Percentiles rank a stretch among this genome's conserved stretches.
Evolutionary conservation across 2,329 filamentous ascomycete genomes (phyloP).

Genomic region (Colletotrichum sp.): DNA sequence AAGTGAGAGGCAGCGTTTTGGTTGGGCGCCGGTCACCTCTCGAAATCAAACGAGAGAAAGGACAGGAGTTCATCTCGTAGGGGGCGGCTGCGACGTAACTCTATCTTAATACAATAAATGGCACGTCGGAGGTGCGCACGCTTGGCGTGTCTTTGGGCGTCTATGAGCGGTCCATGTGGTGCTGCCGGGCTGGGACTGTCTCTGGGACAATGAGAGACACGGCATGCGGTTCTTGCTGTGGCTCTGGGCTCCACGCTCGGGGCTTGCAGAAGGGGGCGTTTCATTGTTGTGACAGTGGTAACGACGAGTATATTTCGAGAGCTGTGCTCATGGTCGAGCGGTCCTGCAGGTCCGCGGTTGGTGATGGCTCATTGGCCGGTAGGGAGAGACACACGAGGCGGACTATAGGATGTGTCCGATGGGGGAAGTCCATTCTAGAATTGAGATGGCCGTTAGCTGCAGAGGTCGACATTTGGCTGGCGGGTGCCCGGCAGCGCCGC

Average conservation of each 20-base stretch:
- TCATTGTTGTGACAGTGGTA: conserved; percentile 19
- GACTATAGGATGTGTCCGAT: conserved; percentile 7
- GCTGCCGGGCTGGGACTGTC: background rate
- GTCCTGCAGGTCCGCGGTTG: background rate
- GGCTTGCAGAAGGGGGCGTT: conserved; percentile 19
- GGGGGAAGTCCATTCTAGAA: conserved; percentile 21
- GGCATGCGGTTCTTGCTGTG: background rate
- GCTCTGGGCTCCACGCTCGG: conserved; percentile 16
- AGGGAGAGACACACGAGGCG: conserved; percentile 2
- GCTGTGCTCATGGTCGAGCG: conserved; percentile 17
- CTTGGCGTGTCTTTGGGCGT: conserved; percentile 8
- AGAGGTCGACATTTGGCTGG: conserved; percentile 1
- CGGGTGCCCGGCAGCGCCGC: background rate
- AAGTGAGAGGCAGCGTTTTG: background rate
- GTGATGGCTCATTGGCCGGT: background rate
- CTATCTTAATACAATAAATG: conserved; percentile 17
- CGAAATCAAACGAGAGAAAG: conserved; percentile 9
- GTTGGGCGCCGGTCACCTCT: conserved; percentile 2
- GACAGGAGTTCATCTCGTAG: conserved; percentile 11
- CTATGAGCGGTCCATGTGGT: conserved; percentile 7
- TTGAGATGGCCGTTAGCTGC: conserved; percentile 10
- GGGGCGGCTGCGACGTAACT: conserved; percentile 14
- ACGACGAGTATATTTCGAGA: conserved; percentile 17
- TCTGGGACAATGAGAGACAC: background rate
- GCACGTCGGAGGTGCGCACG: conserved; percentile 8